Base-by-base conservation (phyloP, 2,329 filamentous ascomycete genomes). In the Alternaria ethzedia region DNA sequence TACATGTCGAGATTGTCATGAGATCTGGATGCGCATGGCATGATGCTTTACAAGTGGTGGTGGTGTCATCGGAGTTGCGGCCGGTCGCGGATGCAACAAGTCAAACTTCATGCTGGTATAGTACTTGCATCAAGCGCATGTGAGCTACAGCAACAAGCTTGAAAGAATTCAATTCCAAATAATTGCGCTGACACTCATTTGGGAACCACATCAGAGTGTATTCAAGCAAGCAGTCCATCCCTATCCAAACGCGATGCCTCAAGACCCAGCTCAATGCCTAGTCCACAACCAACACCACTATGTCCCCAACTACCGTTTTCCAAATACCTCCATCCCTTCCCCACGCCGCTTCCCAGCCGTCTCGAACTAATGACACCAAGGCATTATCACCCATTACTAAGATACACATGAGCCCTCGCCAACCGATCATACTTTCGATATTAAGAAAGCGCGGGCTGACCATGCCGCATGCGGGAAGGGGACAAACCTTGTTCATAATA, bases 401-500 rank as follows among this genome's bases (percentile, higher is more conserved):
- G 25, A 43, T 32, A 61, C 25, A 44, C n/a, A 54, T 23, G 13
- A 25, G 57, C 52, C 55, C 56, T 63, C 58, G 57, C 59, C 55
- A 54, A 50, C 41, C 23, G 20, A 52, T 51, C 43, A 54, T 61
- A 50, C 51, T 61, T 57, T 61, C 54, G 55, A 65, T 71, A 72
- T 69, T 63, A 59, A 56, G 21, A 54, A 59, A 44, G 57, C 56
- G 44, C 50, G 47, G 50, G 51, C 58, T 20, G 15, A 59, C 54
- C 43, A 64, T 44, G 26, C 23, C 51, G 49, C 28, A 56, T 54
- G 11, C 45, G 57, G 61, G 46, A 54, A 57, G 50, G 66, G n/a
- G 32, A 20, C 13, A 26, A 69, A 65, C 66, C 72, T 63, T 67
- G 67, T 69, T 68, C 70, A 69, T 70, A 74, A 71, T 69, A 73